Base-by-base conservation (phyloP, 2,329 filamentous ascomycete genomes). In the Diplodia sapinea region DNA sequence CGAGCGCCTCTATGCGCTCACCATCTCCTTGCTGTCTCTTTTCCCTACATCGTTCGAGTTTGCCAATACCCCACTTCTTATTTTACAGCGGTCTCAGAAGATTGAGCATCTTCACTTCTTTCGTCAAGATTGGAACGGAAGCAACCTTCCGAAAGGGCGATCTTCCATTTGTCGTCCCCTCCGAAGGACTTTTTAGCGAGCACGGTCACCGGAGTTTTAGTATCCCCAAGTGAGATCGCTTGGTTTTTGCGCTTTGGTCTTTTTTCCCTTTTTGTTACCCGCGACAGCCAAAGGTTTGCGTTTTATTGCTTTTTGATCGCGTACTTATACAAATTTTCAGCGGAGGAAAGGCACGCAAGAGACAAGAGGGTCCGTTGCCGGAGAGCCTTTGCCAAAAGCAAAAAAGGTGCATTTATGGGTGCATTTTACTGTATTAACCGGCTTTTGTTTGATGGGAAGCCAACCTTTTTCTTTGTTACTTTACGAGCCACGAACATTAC, bases 91-190 rank as follows among this genome's bases (percentile, higher is more conserved):
- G n/a, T 51, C 47, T 38, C 59, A 47, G 59, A 51, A 63, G 29
- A 63, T 51, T 51, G 59, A 33, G 43, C 56, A 50, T 51, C 43
- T 63, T 61, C 40, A 31, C 59, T 63, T 65, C 40, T 56, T 33
- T 33, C 55, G 51, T 56, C 63, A n/a, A 65, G 55, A 65, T 65
- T 65, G 63, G 36, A 56, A 29, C 38, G 50, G 36, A 65, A 29
- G 50, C 40, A 36, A 51, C 29, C 59, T 26, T 26, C 15, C 12
- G 29, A 50, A 63, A 63, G 15, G n/a, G 9, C 3, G 36, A n/a
- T 38, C 33, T 61, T 49, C 23, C 56, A 26, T 20, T 29, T 33
- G 56, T 61, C 56, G 36, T 50, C 26, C 36, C 20, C n/a, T 5
- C 9, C 29, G 17, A 11, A n/a, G 15, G 29, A 36, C 33, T 62